These are phyloP conservation scores for Zasmidium angulare DNA, from an alignment of 2,329 filamentous ascomycete species.

Conservation along the genomic window DNA sequence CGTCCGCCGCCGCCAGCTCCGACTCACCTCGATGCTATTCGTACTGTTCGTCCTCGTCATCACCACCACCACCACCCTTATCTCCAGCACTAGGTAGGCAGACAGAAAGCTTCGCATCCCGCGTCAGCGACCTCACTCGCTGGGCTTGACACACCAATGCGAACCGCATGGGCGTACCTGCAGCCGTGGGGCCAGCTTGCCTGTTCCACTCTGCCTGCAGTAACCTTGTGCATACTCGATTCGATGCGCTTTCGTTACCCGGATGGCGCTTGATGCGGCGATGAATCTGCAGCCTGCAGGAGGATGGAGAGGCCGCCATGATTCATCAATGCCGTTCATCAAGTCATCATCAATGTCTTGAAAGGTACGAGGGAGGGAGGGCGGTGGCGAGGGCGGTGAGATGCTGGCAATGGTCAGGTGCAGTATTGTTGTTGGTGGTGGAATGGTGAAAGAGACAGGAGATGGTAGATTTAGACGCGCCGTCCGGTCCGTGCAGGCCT, in stretches of 20 bases:
- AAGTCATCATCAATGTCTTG: not conserved
- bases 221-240: not conserved
- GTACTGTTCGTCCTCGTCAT: too few species aligned
- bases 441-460: not conserved
- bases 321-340: not conserved
- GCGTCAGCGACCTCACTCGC: not conserved
- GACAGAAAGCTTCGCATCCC: not conserved
- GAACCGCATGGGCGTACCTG: not conserved
- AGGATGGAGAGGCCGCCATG: not conserved
- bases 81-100: too few species aligned
- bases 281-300: not conserved
- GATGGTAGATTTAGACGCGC: not conserved
- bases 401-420: not conserved
- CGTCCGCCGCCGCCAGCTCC: too few species aligned
- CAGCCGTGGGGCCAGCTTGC: not conserved
- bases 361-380: not conserved
- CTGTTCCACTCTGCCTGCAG: too few species aligned
- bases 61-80: not conserved
- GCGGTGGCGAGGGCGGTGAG: not conserved
- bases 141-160: not conserved
- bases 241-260: not conserved
- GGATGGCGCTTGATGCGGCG: not conserved
- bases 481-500: not conserved
- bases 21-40: too few species aligned
- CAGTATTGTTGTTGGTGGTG: not conserved